These are phyloP conservation scores for Arachnomyces sp. DNA, from an alignment of 2,329 filamentous ascomycete species.

Conservation along the genomic window DNA sequence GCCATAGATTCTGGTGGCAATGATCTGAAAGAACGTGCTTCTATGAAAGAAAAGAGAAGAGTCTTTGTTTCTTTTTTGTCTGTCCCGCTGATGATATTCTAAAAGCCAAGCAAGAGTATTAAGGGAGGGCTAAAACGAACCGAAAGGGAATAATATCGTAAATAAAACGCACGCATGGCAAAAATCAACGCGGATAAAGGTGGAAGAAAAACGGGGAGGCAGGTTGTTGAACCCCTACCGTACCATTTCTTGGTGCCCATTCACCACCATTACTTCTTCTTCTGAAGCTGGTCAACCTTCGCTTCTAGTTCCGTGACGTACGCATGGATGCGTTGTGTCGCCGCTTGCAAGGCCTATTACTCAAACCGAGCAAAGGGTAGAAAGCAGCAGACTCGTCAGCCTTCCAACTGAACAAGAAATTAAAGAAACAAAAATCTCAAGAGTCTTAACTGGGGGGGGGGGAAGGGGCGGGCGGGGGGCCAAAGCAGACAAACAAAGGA, in stretches of 20 bases:
- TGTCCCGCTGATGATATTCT: no score
- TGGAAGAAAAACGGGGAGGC: conserved; percentile 8
- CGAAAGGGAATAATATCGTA: background rate
- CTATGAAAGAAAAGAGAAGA: no score
- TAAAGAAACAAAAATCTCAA: background rate
- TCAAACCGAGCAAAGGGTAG: no score
- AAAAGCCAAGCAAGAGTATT: background rate
- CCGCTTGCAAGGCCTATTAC: conserved; percentile 69
- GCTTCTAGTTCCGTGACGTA: conserved; percentile 78
- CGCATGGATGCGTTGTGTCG: conserved; percentile 74
- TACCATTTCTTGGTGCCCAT: conserved; percentile 6
- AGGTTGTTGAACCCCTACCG: conserved; percentile 5
- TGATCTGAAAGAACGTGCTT: no score
- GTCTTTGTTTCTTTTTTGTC: no score
- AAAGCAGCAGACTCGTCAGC: no score
- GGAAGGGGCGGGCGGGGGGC: background rate
- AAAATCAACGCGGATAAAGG: no score
- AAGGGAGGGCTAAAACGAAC: background rate
- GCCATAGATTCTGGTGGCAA: no score
- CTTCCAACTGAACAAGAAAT: no score
- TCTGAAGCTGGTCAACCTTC: conserved; percentile 60
- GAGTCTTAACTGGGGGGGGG: background rate
- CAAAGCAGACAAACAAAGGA: background rate
- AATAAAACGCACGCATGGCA: no score
- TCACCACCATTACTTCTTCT: conserved; percentile 49